Base-by-base conservation (phyloP, 306 rosid species). In the Castanea mollissima region DNA sequence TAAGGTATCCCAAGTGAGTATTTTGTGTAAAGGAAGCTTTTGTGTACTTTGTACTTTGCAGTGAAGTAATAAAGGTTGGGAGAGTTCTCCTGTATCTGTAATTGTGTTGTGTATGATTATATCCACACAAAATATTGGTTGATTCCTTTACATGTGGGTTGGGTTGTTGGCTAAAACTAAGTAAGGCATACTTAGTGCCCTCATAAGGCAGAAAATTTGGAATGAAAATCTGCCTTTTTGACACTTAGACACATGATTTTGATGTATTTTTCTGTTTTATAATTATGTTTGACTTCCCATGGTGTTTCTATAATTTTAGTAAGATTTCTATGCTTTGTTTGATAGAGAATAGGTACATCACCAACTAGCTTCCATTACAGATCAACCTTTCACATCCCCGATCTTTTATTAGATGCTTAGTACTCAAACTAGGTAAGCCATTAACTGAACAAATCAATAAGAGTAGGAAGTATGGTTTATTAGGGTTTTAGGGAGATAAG, bases 281-380 rank as follows among this genome's bases (percentile, higher is more conserved):
- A 32, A 16, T 18, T 29, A 12, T 67, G 46, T 16, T 32, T 34
- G 11, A 67, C 46, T 51, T 29, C 46, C 46, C 51, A 7, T 31
- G 19, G 3, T 34, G 71, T 18, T 54, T 52, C 62, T 29, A 55
- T 20, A 31, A 63, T 70, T 73, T 78, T 55, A 44, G 29, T 52
- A 55, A 54, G 76, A 74, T 63, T 18, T 6, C 78, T 70, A 51
- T 21, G 60, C 74, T 69, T 80, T 20, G 63, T n/a, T 80, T 77
- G 65, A 25, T 20, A 59, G 25, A 59, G 32, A 58, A 59, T 23
- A 21, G 6, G 21, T 3, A n/a, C 52, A 10, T 21, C 65, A 59
- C 15, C 15, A 46, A 46, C 15, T 15, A 46, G 52, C 52, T 12
- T 46, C 15, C 52, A 38, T 46, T 23, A 6, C 31, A 59, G 65